Evolutionary conservation across 345 rosid species (phyloP), one percentile per base, ranked within the genome.

Genomic region (Viola odorata): DNA sequence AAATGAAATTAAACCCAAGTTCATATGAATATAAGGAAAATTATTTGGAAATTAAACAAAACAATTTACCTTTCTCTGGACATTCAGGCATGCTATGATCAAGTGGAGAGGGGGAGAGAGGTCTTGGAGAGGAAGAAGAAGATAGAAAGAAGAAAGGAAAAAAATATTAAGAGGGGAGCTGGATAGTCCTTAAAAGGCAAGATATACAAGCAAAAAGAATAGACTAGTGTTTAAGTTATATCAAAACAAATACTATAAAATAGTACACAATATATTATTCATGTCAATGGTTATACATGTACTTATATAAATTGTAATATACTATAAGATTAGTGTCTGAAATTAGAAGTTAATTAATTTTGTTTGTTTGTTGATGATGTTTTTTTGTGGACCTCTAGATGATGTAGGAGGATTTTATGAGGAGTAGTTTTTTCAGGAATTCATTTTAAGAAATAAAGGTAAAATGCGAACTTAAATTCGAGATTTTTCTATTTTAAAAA

Each of bases 51-150:
- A 60, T 65, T 68, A 63, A 39, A 40, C 13, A 36, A 47, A 45
- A 32, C 23, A 13, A 44, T 73, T 66, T 78, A 92, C 96, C 98
- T 89, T 85, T 89, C 91, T 79, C 87, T 84, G 85, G 92, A 89
- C 96, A 89, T 89, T 84, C 88, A 92, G 82, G 94, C 96, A 89
- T 89, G 88, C 95, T 82, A 82, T 80, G 42, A 36, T 76, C 37
- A 37, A 40, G 55, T 74, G 69, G 13, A 62, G 68, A 32, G 41
- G 66, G 67, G 64, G 54, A 53, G 62, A 41, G 72, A 66, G 49
- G 63, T 50, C 50, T 67, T 45, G 40, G 55, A 49, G 63, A 14
- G 55, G 8, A 32, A 50, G 36, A 67, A 61, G 63, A 62, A 65
- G 70, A 63, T 71, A 69, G 56, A 62, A 73, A 64, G 68, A 57